A percentile compares a stretch with the other conserved stretches of the same genome.
Conservation (phyloP, 2,329 filamentous ascomycete species). For the Capronia epimyces region DNA sequence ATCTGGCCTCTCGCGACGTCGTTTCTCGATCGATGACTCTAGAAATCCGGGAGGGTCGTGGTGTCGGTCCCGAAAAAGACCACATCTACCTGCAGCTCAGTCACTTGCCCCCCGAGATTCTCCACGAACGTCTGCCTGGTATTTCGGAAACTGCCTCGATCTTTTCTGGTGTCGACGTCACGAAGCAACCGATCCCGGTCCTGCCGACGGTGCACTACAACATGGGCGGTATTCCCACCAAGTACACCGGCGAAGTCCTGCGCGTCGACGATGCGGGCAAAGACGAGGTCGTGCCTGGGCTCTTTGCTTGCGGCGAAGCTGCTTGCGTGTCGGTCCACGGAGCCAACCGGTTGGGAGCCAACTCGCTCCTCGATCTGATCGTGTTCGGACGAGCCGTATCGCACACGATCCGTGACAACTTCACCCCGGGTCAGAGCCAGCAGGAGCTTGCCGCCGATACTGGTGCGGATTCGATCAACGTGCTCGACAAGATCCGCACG, state of each 20-base stretch:
- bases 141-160: slow-evolving; percentile 98
- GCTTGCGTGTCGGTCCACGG: slow-evolving; percentile 97
- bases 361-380: slow-evolving; percentile 94
- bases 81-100: slow-evolving; percentile 98
- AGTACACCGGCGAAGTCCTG: slow-evolving; percentile 93
- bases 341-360: slow-evolving; percentile 94
- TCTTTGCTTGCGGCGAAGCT: slow-evolving; percentile 95
- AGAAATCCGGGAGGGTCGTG: slow-evolving; percentile 94
- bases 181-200: slow-evolving; percentile 94
- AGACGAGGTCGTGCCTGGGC: slow-evolving; percentile 87
- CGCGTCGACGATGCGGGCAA: slow-evolving; percentile 79
- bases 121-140: slow-evolving; percentile 93
- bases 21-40: slow-evolving; percentile 97
- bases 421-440: slow-evolving; percentile 74
- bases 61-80: slow-evolving; percentile 94
- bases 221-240: slow-evolving; percentile 98
- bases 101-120: slow-evolving; percentile 84
- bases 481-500: slow-evolving; percentile 70
- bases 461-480: slow-evolving; percentile 63
- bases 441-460: slow-evolving; percentile 77
- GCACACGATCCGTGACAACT: slow-evolving; percentile 93
- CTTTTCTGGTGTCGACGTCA: slow-evolving; percentile 93
- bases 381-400: slow-evolving; percentile 97
- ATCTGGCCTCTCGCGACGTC: slow-evolving; percentile 92
- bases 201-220: slow-evolving; percentile 98